Evolutionary conservation across 2,329 filamentous ascomycete species (phyloP).

Genomic region (Arthrobotrys pseudoclavata): DNA sequence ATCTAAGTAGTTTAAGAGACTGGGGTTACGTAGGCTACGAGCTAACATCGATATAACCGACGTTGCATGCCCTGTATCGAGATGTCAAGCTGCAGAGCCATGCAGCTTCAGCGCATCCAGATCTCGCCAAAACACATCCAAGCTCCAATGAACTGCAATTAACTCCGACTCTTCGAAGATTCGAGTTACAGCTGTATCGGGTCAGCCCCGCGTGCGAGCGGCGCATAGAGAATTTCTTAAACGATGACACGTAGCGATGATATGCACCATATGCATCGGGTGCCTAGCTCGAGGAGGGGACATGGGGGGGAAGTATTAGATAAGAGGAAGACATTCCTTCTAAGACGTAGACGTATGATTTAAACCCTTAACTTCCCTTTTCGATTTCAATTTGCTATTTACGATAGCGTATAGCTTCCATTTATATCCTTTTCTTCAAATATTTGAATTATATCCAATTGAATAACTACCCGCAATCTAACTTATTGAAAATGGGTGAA

Average conservation of each 20-base stretch:
- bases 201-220: neutral
- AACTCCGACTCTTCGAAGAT: neutral
- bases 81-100: neutral
- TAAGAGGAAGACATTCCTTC: slow-evolving; percentile 2
- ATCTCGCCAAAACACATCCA: neutral
- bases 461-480: slow-evolving; percentile 4
- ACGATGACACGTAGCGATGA: slow-evolving; percentile 9
- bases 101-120: neutral
- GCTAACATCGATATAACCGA: neutral
- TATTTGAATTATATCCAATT: neutral
- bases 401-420: neutral
- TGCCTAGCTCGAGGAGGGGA: neutral
- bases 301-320: neutral
- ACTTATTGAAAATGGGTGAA: slow-evolving; percentile 41
- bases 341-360: slow-evolving; percentile 5
- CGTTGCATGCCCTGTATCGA: neutral
- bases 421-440: neutral
- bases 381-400: neutral
- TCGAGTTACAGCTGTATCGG: neutral
- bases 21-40: neutral
- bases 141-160: neutral
- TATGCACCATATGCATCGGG: slow-evolving; percentile 6
- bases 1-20: neutral
- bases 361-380: neutral
- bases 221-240: neutral